phyloP scores from a whole-genome alignment of 345 rosid genomes.

The Murraya paniculata region DNA sequence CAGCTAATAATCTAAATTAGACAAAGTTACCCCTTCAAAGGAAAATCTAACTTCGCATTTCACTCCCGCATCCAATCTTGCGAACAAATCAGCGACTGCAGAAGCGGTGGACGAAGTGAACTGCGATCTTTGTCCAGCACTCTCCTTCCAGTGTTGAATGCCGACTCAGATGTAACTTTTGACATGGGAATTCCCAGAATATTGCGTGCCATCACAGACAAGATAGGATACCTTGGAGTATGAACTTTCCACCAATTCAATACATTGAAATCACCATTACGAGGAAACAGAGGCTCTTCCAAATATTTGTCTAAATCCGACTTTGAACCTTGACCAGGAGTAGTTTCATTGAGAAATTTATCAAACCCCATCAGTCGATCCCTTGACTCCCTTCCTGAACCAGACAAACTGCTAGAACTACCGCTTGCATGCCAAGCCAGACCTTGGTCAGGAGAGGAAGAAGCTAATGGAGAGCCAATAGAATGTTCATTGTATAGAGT shows the following conservation, averaged over 20 bases:
- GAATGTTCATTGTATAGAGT: conserved; percentile 70
- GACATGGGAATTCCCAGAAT: conserved; percentile 64
- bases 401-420: conserved; percentile 18
- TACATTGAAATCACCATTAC: conserved; percentile 55
- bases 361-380: conserved; percentile 69
- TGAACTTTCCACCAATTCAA: conserved; percentile 90
- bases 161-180: conserved; percentile 39
- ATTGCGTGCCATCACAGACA: conserved; percentile 81
- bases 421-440: conserved; percentile 45
- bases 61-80: conserved; percentile 72
- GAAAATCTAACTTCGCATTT: conserved; percentile 31
- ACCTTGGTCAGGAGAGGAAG: conserved; percentile 51
- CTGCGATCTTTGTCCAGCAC: conserved; percentile 52
- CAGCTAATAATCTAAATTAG: not conserved
- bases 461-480: conserved; percentile 54
- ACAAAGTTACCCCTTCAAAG: not conserved
- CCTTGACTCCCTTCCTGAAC: conserved; percentile 30
- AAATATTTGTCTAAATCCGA: conserved; percentile 75
- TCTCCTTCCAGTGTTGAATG: conserved; percentile 38
- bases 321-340: conserved; percentile 45
- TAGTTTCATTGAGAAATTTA: conserved; percentile 58
- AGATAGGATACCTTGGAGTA: conserved; percentile 65
- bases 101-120: conserved; percentile 47
- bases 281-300: conserved; percentile 84
- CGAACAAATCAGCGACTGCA: conserved; percentile 79